A percentile compares a stretch with the other conserved stretches of the same genome.
phyloP scores from a whole-genome alignment of 768 basidiomycete genomes.

The Polyporus arcularius region DNA sequence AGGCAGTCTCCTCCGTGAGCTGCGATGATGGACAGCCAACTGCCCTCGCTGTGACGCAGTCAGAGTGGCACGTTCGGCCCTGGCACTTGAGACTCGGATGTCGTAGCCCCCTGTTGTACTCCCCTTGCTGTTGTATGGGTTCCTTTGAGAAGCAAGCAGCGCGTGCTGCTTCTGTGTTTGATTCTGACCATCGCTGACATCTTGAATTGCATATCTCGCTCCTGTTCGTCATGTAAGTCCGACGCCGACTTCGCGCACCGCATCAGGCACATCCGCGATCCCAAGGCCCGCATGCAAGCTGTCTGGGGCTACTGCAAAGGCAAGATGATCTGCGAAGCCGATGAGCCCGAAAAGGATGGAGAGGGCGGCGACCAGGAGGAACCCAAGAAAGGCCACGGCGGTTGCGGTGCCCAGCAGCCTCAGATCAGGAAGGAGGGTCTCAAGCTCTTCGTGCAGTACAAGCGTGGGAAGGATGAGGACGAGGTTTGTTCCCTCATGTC shows the following conservation, averaged over 20 bases:
- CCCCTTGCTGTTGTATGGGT: conserved; percentile 30
- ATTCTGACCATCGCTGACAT: conserved; percentile 58
- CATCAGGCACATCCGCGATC: conserved; percentile 83
- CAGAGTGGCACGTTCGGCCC: conserved; percentile 51
- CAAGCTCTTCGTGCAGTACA: conserved; percentile 93
- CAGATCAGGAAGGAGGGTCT: conserved; percentile 90
- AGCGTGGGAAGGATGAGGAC: conserved; percentile 91
- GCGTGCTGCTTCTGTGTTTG: conserved; percentile 30
- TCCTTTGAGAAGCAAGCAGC: conserved; percentile 20
- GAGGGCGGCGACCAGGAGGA: conserved; percentile 70
- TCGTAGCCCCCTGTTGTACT: conserved; percentile 63
- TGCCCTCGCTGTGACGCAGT: conserved; percentile 75
- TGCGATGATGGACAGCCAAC: conserved; percentile 43
- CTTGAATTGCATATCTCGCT: conserved; percentile 54
- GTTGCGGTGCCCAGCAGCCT: conserved; percentile 93
- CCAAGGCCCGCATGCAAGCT: conserved; percentile 82
- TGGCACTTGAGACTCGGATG: conserved; percentile 63
- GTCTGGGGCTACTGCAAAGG: conserved; percentile 88
- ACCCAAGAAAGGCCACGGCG: conserved; percentile 91
- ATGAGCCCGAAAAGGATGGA: conserved; percentile 85
- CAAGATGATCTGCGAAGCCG: conserved; percentile 86
- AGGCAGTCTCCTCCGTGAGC: conserved; percentile 24
- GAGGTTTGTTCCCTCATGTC: conserved; percentile 61
- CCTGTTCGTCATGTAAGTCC: conserved; percentile 53
- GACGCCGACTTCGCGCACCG: conserved; percentile 85